These are phyloP conservation scores for Lojkania enalia DNA, from an alignment of 2,329 filamentous ascomycete genomes.

Conservation along the genomic window DNA sequence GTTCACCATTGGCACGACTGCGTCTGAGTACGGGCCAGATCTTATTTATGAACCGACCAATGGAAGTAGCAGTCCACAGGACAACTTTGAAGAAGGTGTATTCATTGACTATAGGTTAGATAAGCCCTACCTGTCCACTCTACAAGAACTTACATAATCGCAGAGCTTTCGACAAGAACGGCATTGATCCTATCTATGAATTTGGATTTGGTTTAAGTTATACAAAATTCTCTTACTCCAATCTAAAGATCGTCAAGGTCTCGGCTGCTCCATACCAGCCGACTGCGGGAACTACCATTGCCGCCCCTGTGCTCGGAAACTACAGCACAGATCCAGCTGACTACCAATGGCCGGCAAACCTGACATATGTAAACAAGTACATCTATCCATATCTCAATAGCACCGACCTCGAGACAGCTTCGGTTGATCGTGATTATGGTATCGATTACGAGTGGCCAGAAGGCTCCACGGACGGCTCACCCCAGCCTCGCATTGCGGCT, in stretches of 20 bases:
- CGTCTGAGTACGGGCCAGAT: constrained; percentile 69
- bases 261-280: constrained; percentile 60
- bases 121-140: too few relatives aligned
- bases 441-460: constrained; percentile 61
- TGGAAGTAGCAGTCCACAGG: constrained; percentile 66
- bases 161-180: constrained; percentile 70
- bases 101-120: constrained; percentile 88
- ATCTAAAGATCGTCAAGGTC: constrained; percentile 61
- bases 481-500: constrained; percentile 64
- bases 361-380: constrained; percentile 59
- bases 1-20: constrained; percentile 75
- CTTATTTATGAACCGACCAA: constrained; percentile 72
- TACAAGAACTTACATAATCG: too few relatives aligned
- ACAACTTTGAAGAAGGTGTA: constrained; percentile 74
- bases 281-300: constrained; percentile 62
- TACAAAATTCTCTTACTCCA: constrained; percentile 76
- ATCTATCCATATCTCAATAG: constrained; percentile 76
- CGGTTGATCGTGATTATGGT: constrained; percentile 64
- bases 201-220: constrained; percentile 83
- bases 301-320: constrained; percentile 68
- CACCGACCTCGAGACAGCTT: constrained; percentile 60
- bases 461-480: constrained; percentile 57
- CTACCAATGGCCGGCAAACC: constrained; percentile 67
- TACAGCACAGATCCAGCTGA: constrained; percentile 64
- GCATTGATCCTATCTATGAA: constrained; percentile 72